Evolutionary conservation across 1,284 basidiomycete species (phyloP), one percentile per base, ranked within the genome.

Genomic region (Sporisorium graminicola): DNA sequence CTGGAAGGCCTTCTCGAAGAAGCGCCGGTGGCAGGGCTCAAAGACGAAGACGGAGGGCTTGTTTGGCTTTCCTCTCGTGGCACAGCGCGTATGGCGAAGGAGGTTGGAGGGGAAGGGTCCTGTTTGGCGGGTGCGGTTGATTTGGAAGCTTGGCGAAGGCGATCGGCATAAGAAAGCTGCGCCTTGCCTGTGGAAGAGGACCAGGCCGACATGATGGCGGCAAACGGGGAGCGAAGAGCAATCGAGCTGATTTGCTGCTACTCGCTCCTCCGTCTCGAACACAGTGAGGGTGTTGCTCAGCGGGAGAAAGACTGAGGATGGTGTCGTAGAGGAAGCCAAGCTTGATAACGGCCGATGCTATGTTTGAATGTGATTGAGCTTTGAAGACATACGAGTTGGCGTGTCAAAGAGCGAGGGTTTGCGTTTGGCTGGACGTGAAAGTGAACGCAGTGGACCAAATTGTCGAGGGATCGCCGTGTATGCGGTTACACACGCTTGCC

Each of bases 111-210:
- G 8, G 53, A 22, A 49, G 65, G 22, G 5, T 60, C 68, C 26
- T 66, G 52, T n/a, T 56, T 67, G 16, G 60, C 2, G 2, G 62
- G n/a, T 29, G 68, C 40, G 5, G 55, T 40, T 2, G 67, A 57
- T 35, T 78, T 72, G 37, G 60, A 61, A 20, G 78, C 78, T 33
- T 65, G 65, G n/a, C 78, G 55, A 3, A 80, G 62, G 2, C 78
- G 68, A 22, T 80, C 78, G 20, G 78, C 78, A 56, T 80, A 80
- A 4, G 78, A 78, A 2, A 78, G 64, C 61, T 76, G 74, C 33
- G 75, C 56, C 65, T 80, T 78, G 56, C 78, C 78, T 6, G 69
- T 67, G 43, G 78, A 49, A 26, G 73, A 62, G 14, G 78, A 80
- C 75, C 75, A 77, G 52, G 75, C 71, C 20, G 75, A 77, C 75